A percentile compares a stretch with the other conserved stretches of the same genome.
phyloP scores from a whole-genome alignment of 1,284 basidiomycete genomes.

The Schizophyllum commune region DNA sequence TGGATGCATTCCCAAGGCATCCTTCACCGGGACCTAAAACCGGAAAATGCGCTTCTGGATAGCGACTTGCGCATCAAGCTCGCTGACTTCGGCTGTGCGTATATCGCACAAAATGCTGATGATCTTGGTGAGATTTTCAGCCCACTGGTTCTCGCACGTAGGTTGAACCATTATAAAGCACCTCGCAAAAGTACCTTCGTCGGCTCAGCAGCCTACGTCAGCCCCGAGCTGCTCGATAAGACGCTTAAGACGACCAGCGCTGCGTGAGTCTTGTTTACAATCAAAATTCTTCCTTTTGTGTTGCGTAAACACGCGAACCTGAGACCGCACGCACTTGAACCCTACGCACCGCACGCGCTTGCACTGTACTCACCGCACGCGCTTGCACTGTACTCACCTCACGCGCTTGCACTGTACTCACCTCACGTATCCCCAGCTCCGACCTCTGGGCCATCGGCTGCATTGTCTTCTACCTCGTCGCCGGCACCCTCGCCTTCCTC shows the following conservation, averaged over 20 bases:
- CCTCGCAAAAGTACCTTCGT: conserved; percentile 80
- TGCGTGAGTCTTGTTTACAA: conserved; percentile 2
- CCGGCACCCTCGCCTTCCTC: conserved; percentile 87
- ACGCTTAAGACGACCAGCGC: conserved; percentile 70
- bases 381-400: neutral
- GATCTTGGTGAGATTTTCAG: conserved; percentile 14
- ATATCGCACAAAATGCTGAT: conserved; percentile 62
- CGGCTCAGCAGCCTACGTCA: conserved; percentile 94
- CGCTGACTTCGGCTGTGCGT: conserved; percentile 96
- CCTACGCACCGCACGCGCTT: conserved; percentile 15
- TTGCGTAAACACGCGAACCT: neutral
- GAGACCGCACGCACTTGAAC: no score
- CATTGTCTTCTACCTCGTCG: conserved; percentile 94
- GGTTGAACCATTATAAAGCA: no score
- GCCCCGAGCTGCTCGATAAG: conserved; percentile 82
- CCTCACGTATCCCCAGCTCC: conserved; percentile 42
- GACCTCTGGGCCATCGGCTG: conserved; percentile 98
- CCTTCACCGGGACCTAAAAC: conserved; percentile 89
- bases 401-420: conserved; percentile 17
- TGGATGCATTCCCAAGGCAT: conserved; percentile 88
- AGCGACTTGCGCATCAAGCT: conserved; percentile 84
- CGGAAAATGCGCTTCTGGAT: conserved; percentile 89
- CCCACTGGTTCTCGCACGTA: no score
- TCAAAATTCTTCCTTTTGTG: conserved; percentile 18
- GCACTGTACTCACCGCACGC: no score